Evolutionary conservation across 495 filamentous ascomycete genomes (phyloP), one percentile per base, ranked within the genome.

Genomic region (Aspergillus bertholletiae): DNA sequence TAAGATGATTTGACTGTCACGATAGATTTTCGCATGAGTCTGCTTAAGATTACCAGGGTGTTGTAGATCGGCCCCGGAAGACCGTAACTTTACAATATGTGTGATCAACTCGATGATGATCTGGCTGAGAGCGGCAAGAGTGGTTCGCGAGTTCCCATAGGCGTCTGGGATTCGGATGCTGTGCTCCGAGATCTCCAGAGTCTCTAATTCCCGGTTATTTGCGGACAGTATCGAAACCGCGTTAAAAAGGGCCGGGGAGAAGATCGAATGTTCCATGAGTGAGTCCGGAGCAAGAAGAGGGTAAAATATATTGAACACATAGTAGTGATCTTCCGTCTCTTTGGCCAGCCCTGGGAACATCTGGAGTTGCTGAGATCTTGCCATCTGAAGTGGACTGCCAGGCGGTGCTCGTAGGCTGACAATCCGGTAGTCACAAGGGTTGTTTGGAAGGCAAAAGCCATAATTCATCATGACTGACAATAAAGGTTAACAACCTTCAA

Each of bases 401-500:
- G 68, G 57, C 20, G 71, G 66, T 44, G 74, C 71, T 1, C 70
- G 67, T 24, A 81, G 60, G 44, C 70, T 72, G 34, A 82, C 65
- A 46, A 73, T 73, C 40, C 76, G 78, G 51, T 79, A 77, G 68
- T 86, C 76, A 59, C 71, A 71, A 40, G 78, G 74, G 54, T 86
- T 88, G n/a, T 78, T 67, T 3, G 68, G 57, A 9, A 86, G 70
- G 53, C 80, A 81, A 64, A 88, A 88, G 3, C 86, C 86, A 46
- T 88, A 88, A 40, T 85, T 86, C 69, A 87, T 74, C 47, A 88
- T 72, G 27, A 88, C 82, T 84, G 21, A 6, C 23, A 12, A 2
- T n/a, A n/a, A 37, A 34, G 26, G 55, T 62, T 26, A 65, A 34
- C 58, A 23, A 17, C 49, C 17, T 23, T 9, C 34, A 24, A 4